Conservation (phyloP, 768 basidiomycete genomes). For the Podaxis sp. region DNA sequence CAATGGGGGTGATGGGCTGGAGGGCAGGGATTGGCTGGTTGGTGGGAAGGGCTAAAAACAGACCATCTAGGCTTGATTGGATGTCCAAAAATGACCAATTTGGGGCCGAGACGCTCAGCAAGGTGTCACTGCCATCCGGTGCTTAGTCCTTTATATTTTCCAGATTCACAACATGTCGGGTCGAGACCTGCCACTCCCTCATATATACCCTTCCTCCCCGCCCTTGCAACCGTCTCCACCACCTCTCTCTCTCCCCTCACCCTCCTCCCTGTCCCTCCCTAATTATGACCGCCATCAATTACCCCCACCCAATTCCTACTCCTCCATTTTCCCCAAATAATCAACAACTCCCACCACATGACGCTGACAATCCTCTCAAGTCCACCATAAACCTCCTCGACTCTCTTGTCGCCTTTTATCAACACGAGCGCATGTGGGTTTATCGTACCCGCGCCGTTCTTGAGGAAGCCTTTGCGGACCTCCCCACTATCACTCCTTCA, state of each 20-base stretch:
- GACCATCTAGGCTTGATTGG: conserved; percentile 15
- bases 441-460: conserved; percentile 60
- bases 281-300: conserved; percentile 21
- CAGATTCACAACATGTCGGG: conserved; percentile 15
- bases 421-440: conserved; percentile 69
- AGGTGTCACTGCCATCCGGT: background rate
- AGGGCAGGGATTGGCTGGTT: background rate
- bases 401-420: conserved; percentile 61
- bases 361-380: conserved; percentile 29
- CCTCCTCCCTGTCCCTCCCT: background rate
- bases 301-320: conserved; percentile 27
- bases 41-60: background rate
- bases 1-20: background rate
- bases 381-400: conserved; percentile 58
- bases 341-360: conserved; percentile 19
- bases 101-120: conserved; percentile 8
- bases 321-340: conserved; percentile 31
- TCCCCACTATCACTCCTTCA: conserved; percentile 10
- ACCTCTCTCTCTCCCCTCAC: conserved; percentile 12
- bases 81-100: background rate
- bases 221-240: background rate
- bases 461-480: conserved; percentile 36
- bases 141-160: conserved; percentile 9
- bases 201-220: conserved; percentile 12
- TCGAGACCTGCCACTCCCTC: conserved; percentile 10